Evolutionary conservation across 1,139 yeast species (phyloP), one percentile per base, ranked within the genome.

Genomic region (Pneumocystis oryctolagi): DNA sequence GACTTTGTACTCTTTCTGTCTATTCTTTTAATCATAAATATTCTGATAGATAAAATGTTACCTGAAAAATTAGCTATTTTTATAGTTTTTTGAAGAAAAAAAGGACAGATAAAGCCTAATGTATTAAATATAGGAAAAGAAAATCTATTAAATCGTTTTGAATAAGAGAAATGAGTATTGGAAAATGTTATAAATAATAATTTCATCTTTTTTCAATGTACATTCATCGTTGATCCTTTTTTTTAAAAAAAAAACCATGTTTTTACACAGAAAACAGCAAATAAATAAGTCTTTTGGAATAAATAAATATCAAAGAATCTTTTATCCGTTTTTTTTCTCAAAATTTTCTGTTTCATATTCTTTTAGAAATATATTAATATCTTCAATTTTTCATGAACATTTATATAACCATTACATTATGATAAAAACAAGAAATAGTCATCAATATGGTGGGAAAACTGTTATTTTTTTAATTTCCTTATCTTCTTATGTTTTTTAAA

Each of bases 381-480:
- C 31, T 47, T 2, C 16, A 6, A 8, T 28, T 25, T 47, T 25
- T 47, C n/a, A 47, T 47, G 20, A 8, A 47, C 25, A 47, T 47
- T 47, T 47, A 47, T 47, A 47, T 47, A 25, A 25, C 25, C 28
- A 20, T 12, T 47, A 47, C 25, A n/a, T 47, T 6, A 12, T 47
- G 1, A 47, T 47, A 8, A 25, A 28, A 25, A 9, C 28, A 47
- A 47, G 55, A 47, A 20, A 47, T 28, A 30, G 42, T 3, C 59
- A 57, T 57, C 59, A 57, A 30, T 57, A 57, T 57, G 59, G 59
- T 57, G n/a, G n/a, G n/a, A n/a, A n/a, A n/a, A n/a, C n/a, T n/a
- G 8, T 2, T 8, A 5, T 16, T 3, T 9, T 6, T 6, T 1
- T 47, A 25, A n/a, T n/a, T 25, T 25, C n/a, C 12, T 47, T 47